These are phyloP conservation scores for Aspergillus diversus DNA, from an alignment of 495 filamentous ascomycete species.

Conservation along the genomic window DNA sequence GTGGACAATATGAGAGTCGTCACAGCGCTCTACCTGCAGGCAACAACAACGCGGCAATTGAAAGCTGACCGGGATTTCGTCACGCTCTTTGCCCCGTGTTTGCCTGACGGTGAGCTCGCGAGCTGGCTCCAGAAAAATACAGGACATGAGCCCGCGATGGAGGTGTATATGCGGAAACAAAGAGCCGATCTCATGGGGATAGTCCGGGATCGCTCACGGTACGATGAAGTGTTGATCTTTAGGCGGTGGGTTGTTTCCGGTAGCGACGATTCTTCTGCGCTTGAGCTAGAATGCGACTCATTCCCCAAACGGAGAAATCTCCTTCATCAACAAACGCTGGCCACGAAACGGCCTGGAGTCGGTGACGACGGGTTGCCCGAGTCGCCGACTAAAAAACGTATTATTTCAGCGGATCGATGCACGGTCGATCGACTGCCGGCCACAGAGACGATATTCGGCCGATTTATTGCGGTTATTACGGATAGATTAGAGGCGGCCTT, in stretches of 20 bases:
- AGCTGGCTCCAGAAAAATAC: slow-evolving; percentile 31
- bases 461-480: slow-evolving; percentile 75
- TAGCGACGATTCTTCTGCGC: background rate
- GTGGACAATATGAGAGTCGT: slow-evolving; percentile 38
- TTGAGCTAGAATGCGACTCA: slow-evolving; percentile 36
- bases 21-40: slow-evolving; percentile 55
- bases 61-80: slow-evolving; percentile 44
- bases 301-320: slow-evolving; percentile 39
- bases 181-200: slow-evolving; percentile 28
- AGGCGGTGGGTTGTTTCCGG: slow-evolving; percentile 30
- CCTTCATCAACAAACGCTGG: slow-evolving; percentile 28
- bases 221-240: slow-evolving; percentile 36
- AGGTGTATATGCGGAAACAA: slow-evolving; percentile 27
- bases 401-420: slow-evolving; percentile 30
- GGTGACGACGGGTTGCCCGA: slow-evolving; percentile 20
- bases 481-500: slow-evolving; percentile 67
- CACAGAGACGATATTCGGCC: slow-evolving; percentile 63
- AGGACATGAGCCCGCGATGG: slow-evolving; percentile 29
- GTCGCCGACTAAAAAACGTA: slow-evolving; percentile 23
- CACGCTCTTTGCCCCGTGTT: slow-evolving; percentile 40
- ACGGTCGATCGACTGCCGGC: slow-evolving; percentile 62
- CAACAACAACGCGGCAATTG: slow-evolving; percentile 45
- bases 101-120: slow-evolving; percentile 23
- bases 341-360: slow-evolving; percentile 1
- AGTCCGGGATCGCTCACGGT: slow-evolving; percentile 35